Evolutionary conservation across 371 early-diverging fungal species (phyloP), one percentile per base, ranked within the genome.

Genomic region (Coemansia sp.): DNA sequence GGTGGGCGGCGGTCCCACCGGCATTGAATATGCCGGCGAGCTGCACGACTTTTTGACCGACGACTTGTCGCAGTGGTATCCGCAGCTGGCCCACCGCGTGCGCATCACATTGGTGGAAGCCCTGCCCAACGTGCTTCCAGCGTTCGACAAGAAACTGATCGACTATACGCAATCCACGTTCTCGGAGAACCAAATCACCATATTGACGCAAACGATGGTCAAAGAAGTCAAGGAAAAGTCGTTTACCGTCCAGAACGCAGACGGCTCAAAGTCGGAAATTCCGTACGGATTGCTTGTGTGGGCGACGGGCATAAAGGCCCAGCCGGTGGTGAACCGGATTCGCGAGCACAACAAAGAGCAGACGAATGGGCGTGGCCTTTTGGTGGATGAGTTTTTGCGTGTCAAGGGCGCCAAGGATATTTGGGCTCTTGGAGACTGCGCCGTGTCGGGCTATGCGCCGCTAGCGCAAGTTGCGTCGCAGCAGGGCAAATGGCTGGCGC

Each of bases 1-100:
- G n/a, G 95, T 95, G 4, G 97, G 97, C 41, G 97, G 96, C 51
- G 97, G 97, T 7, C 96, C 97, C 7, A 95, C 97, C 0, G 97
- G 97, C 60, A 90, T 95, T 32, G 97, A 97, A 75, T 95, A 93
- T 69, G 95, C 96, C 4, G 96, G 92, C 12, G 97, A 95, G 83
- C 84, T 97, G 36, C 89, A 94, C 72, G 97, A 97, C 83, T 94
- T 95, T 70, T 73, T 97, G 69, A 79, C 85, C 53, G 94, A 94
- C 59, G 95, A 95, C 72, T 74, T 95, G 68, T 78, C 83, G 24
- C 76, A 83, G 11, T 94, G 94, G 94, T 94, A 93, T 81, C 95
- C 80, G 58, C 88, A 87, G 48, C 71, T 91, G 63, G 91, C 91
- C 26, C 90, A 89, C 60, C 91, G 91, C 78, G 79, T 96, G 78